These are phyloP conservation scores for Dryadomyces quercus-mongolicae DNA, from an alignment of 2,329 filamentous ascomycete genomes.

Conservation along the genomic window DNA sequence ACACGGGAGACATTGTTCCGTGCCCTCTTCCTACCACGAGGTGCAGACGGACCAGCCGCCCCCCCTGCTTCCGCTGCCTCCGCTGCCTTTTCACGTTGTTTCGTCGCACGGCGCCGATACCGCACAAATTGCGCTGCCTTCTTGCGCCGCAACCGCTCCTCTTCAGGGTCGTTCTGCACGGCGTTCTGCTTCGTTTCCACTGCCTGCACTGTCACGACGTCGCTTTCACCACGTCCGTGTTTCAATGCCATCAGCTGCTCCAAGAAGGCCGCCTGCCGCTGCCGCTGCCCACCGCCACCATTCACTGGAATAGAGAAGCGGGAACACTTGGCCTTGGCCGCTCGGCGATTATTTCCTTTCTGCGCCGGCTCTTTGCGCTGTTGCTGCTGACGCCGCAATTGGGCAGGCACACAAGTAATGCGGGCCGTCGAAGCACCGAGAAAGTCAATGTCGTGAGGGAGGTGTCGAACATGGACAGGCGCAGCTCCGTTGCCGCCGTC, in stretches of 20 bases:
- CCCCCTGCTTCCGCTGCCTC: background rate
- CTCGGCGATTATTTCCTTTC: background rate
- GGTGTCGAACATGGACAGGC: background rate
- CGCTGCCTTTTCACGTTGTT: background rate
- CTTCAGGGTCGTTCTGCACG: constrained; percentile 6
- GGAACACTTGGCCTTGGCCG: background rate
- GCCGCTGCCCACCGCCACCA: constrained; percentile 8
- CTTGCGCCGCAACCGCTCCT: constrained; percentile 2
- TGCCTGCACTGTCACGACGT: constrained; percentile 14
- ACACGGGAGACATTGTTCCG: background rate
- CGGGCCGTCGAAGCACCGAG: constrained; percentile 18
- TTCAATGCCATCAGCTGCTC: constrained; percentile 15
- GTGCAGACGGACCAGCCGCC: background rate
- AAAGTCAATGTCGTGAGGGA: constrained; percentile 11
- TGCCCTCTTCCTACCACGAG: background rate
- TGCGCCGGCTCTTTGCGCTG: no score
- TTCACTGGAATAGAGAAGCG: constrained; percentile 13
- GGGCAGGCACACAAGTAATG: constrained; percentile 9
- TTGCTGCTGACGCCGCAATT: constrained; percentile 7
- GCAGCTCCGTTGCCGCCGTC: background rate
- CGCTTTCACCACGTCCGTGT: constrained; percentile 10
- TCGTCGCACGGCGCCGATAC: background rate
- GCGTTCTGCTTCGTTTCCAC: constrained; percentile 9
- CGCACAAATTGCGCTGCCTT: constrained; percentile 2
- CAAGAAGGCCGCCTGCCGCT: constrained; percentile 13